Percentiles rank a stretch among this genome's conserved stretches.
These are phyloP conservation scores for Piper longum DNA, from an alignment of 164 flowering plant genomes.

Conservation along the genomic window DNA sequence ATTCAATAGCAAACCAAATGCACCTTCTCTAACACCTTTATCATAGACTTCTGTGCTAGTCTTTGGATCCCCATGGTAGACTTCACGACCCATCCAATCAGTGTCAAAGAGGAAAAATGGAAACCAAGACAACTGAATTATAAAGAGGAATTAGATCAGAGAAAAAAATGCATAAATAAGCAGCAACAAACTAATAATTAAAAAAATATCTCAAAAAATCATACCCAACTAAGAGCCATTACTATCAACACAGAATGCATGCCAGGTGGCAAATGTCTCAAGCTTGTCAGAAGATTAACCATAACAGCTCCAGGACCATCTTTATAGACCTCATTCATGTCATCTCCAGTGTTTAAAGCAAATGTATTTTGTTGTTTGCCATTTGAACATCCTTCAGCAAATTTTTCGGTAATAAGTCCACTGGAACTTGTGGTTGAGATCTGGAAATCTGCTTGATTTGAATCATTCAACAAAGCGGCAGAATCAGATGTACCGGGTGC, in stretches of 20 bases:
- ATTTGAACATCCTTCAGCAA: slow-evolving; percentile 10
- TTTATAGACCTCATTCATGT: slow-evolving; percentile 28
- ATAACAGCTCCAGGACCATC: slow-evolving; percentile 92
- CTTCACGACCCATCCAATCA: slow-evolving; percentile 99
- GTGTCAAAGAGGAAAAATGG: slow-evolving; percentile 97
- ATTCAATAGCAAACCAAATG: slow-evolving; percentile 99
- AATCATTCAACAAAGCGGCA: slow-evolving; percentile 61
- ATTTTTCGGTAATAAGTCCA: slow-evolving; percentile 9
- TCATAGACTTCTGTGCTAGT: slow-evolving; percentile 51
- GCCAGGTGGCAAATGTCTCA: slow-evolving; percentile 85
- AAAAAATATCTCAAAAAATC: slow-evolving; percentile 6
- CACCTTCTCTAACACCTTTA: slow-evolving; percentile 97
- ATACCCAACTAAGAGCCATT: slow-evolving; percentile 95
- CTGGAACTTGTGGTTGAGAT: slow-evolving; percentile 23
- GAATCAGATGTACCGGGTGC: slow-evolving; percentile 47
- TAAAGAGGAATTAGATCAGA: slow-evolving; percentile 3
- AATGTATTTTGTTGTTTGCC: slow-evolving; percentile 2
- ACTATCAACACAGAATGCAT: slow-evolving; percentile 95
- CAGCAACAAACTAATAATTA: not conserved
- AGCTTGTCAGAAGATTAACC: slow-evolving; percentile 77
- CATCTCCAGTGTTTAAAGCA: slow-evolving; percentile 20
- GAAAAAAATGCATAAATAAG: not conserved
- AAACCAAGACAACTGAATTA: slow-evolving; percentile 85
- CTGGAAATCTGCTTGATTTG: slow-evolving; percentile 19
- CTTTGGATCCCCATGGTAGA: slow-evolving; percentile 87